phyloP scores from a whole-genome alignment of 108 stramenopile genomes.

The Chaetoceros tenuissimus region DNA sequence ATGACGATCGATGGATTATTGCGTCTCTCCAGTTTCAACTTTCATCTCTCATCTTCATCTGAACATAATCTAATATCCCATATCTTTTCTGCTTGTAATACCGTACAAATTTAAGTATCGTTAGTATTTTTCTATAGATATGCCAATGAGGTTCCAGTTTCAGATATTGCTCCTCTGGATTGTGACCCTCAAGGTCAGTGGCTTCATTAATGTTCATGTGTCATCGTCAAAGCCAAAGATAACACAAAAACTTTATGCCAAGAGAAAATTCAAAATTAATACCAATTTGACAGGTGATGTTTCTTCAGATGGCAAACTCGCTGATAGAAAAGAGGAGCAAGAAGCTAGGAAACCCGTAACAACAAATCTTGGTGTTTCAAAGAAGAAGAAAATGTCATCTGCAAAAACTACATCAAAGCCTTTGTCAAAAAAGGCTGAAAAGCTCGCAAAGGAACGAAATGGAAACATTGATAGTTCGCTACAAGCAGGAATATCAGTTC shows the following conservation, averaged over 20 bases:
- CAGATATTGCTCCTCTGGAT: too few relatives aligned
- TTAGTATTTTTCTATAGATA: too few relatives aligned
- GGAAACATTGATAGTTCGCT: slow-evolving; percentile 14
- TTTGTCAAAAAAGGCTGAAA: slow-evolving; percentile 6
- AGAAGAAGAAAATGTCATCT: background rate
- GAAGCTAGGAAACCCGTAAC: background rate
- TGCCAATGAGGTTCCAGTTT: too few relatives aligned
- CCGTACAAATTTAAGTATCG: too few relatives aligned
- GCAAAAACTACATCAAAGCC: background rate
- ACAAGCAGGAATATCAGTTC: background rate
- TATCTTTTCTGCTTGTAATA: too few relatives aligned
- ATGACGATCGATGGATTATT: too few relatives aligned
- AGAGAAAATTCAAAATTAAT: background rate
- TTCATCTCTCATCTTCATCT: too few relatives aligned
- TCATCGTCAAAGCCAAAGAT: too few relatives aligned
- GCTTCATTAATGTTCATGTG: too few relatives aligned
- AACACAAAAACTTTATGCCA: background rate
- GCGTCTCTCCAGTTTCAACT: too few relatives aligned
- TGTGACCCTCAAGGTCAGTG: too few relatives aligned
- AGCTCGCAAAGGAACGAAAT: slow-evolving; percentile 4
- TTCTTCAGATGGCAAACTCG: background rate
- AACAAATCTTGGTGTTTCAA: background rate
- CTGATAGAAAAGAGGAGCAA: background rate
- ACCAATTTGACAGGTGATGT: background rate
- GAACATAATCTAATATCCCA: too few relatives aligned